Conservation (phyloP, 108 stramenopile species). For the Pseudonitzschia pungens region DNA sequence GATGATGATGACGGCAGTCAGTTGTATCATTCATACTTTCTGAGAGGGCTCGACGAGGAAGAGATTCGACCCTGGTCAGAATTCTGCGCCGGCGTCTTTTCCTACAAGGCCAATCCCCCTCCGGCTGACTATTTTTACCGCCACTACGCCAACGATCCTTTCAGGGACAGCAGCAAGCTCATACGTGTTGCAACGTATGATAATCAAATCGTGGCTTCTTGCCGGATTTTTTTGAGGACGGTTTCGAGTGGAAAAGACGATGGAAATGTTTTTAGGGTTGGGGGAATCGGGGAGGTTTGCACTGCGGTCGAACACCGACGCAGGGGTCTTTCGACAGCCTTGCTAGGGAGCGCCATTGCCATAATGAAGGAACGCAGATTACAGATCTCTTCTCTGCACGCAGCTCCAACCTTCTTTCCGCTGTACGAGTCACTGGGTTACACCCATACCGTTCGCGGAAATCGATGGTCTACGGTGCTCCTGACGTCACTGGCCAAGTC, state of each 20-base stretch:
- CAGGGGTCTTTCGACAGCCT: slow-evolving; percentile 52
- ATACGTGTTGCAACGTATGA: slow-evolving; percentile 49
- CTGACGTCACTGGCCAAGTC: neutral
- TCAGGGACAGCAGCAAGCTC: slow-evolving; percentile 14
- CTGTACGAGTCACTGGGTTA: slow-evolving; percentile 56
- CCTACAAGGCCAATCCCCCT: slow-evolving; percentile 73
- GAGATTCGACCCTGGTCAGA: slow-evolving; percentile 51
- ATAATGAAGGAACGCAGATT: slow-evolving; percentile 53
- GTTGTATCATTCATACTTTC: slow-evolving; percentile 15
- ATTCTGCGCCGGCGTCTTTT: slow-evolving; percentile 71
- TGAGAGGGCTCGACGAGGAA: slow-evolving; percentile 30
- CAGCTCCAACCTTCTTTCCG: slow-evolving; percentile 60
- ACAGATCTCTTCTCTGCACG: slow-evolving; percentile 65
- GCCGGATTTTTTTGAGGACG: slow-evolving; percentile 58
- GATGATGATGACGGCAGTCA: neutral
- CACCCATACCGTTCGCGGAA: slow-evolving; percentile 34
- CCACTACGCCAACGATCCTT: slow-evolving; percentile 74
- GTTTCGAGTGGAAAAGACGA: slow-evolving; percentile 35
- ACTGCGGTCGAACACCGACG: slow-evolving; percentile 54
- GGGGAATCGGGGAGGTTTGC: slow-evolving; percentile 83
- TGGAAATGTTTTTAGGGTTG: slow-evolving; percentile 23
- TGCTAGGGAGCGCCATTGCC: slow-evolving; percentile 57
- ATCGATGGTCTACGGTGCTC: slow-evolving; percentile 50
- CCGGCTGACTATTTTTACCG: slow-evolving; percentile 63
- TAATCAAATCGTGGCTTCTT: slow-evolving; percentile 58